Percentiles rank a stretch among this genome's conserved stretches.
These are phyloP conservation scores for Ascochyta koolunga DNA, from an alignment of 2,329 filamentous ascomycete genomes.

Conservation along the genomic window DNA sequence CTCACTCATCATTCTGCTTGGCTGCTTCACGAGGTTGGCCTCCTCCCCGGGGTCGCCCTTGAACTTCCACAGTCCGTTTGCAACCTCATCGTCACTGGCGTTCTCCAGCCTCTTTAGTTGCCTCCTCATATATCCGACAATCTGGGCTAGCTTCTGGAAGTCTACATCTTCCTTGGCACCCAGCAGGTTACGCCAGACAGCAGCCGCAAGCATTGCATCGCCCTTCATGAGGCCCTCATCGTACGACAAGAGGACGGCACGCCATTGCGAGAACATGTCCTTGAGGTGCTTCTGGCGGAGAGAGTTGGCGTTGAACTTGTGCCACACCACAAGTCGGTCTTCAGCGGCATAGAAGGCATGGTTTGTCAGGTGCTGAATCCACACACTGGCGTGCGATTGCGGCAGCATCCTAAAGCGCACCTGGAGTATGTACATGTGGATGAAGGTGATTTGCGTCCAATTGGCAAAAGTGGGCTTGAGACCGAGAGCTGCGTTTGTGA, in stretches of 20 bases:
- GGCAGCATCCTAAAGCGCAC: constrained; percentile 82
- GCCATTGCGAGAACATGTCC: constrained; percentile 92
- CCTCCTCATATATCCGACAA: constrained; percentile 68
- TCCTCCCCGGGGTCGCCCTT: constrained; percentile 51
- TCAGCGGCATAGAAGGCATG: constrained; percentile 94
- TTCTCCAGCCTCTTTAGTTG: constrained; percentile 61
- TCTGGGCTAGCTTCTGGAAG: constrained; percentile 63
- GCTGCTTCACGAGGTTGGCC: constrained; percentile 31
- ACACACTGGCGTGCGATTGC: constrained; percentile 69
- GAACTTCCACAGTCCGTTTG: constrained; percentile 58
- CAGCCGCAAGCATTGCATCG: constrained; percentile 77
- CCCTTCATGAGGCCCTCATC: constrained; percentile 80
- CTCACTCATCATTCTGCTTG: constrained; percentile 34
- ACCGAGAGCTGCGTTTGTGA: constrained; percentile 66
- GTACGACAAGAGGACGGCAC: constrained; percentile 81
- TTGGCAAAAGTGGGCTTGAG: constrained; percentile 89
- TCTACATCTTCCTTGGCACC: constrained; percentile 72
- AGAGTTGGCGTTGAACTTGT: constrained; percentile 65
- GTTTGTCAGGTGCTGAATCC: constrained; percentile 90
- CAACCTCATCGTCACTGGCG: constrained; percentile 59
- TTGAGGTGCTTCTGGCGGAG: constrained; percentile 71
- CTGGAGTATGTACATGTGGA: constrained; percentile 92
- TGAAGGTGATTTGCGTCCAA: constrained; percentile 94
- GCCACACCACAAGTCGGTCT: constrained; percentile 79
- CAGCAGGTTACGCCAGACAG: constrained; percentile 93